Evolutionary conservation across 2,329 filamentous ascomycete genomes (phyloP), one percentile per base, ranked within the genome.

Genomic region (Tolypocladium pustulatum): DNA sequence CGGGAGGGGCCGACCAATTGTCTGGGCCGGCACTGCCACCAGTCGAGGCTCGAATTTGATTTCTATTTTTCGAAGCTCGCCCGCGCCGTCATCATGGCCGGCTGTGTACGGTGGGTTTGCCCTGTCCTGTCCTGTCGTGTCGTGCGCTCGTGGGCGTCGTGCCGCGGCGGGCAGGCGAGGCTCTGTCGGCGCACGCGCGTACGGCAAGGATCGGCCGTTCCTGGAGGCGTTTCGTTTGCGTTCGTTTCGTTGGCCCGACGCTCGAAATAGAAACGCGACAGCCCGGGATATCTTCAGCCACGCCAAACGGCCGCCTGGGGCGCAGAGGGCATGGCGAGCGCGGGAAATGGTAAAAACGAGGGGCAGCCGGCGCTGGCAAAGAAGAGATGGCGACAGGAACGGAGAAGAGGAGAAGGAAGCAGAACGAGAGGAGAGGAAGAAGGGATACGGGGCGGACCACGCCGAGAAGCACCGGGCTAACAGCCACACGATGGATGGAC

Each of bases 251-350:
- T 61, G 55, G 43, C 30, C 36, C 43, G 43, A 22, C 37, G 27
- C 46, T 37, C n/a, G 36, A 40, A 34, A 34, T 46, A 22, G 27
- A 30, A 5, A 27, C 20, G 49, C 30, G 57, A 51, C 57, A 55
- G 34, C 52, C 32, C 36, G 49, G 17, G 36, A 52, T 41, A 52
- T 60, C 56, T 53, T 63, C 61, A 57, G 60, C 62, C 57, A 54
- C 58, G 58, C 59, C 62, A 55, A 57, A 57, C 56, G 53, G 57
- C 25, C 52, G 54, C 60, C 34, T 17, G 41, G 38, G 58, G 56
- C 32, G 55, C 57, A 55, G 59, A 58, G 59, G 56, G 61, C 64
- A 66, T 65, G 58, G 56, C 64, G 63, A 65, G 59, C 38, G 51
- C 25, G 52, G 27, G 40, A 22, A 56, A 36, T 59, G 56, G 55